These are phyloP conservation scores for Suillus decipiens DNA, from an alignment of 768 basidiomycete species.

Conservation along the genomic window DNA sequence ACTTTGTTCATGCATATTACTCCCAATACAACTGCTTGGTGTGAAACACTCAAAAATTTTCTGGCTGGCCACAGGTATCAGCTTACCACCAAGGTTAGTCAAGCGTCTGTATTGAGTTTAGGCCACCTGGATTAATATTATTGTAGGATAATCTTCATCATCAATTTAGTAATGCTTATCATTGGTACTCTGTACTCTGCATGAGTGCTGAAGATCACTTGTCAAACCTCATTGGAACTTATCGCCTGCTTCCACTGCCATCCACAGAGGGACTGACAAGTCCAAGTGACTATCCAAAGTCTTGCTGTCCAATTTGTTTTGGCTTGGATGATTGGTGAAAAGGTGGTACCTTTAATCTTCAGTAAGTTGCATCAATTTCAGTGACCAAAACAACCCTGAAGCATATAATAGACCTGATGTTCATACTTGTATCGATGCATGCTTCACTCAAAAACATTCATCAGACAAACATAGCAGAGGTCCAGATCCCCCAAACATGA, in stretches of 20 bases:
- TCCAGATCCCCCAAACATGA: constrained; percentile 17
- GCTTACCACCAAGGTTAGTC: neutral
- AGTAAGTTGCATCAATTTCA: neutral
- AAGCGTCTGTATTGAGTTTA: neutral
- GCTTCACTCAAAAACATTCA: constrained; percentile 34
- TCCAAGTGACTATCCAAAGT: constrained; percentile 17
- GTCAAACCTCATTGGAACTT: constrained; percentile 17
- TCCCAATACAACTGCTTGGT: constrained; percentile 31
- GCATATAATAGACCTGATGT: neutral
- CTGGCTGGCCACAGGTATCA: constrained; percentile 21
- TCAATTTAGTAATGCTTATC: constrained; percentile 27
- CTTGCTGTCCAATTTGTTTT: constrained; percentile 31
- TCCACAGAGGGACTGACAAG: neutral
- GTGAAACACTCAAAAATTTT: constrained; percentile 28
- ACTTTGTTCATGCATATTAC: constrained; percentile 28
- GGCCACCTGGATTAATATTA: constrained; percentile 4
- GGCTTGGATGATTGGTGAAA: constrained; percentile 9
- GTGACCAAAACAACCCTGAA: neutral
- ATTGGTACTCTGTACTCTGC: constrained; percentile 27
- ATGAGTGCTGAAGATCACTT: constrained; percentile 14
- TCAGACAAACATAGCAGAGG: constrained; percentile 14
- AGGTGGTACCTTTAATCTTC: neutral
- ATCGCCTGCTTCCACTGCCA: neutral
- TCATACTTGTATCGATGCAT: constrained; percentile 32
- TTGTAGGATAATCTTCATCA: constrained; percentile 25